Base-by-base conservation (phyloP, 2,329 filamentous ascomycete genomes). In the Neonectria faginata region DNA sequence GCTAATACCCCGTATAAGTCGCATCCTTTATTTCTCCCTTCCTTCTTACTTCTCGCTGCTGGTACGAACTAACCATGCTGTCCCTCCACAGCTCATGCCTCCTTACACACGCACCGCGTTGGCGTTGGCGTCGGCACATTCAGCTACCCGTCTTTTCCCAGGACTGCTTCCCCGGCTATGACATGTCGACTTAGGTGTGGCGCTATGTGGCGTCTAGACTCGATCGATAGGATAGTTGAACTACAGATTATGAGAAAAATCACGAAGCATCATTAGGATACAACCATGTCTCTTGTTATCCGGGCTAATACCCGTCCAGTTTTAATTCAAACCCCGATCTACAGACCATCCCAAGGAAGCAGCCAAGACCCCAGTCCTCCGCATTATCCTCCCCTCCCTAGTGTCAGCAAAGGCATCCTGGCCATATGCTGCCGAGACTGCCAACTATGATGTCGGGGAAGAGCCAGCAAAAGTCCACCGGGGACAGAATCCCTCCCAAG, bases 81-180 rank as follows among this genome's bases (percentile, higher is more conserved):
- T 48, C 45, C 36, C 25, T 41, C 50, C 12, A 39, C 18, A 22
- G 39, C 27, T 39, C 25, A 29, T 39, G 45, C 16, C 18, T 14
- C n/a, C 22, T 44, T 44, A 36, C 59, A 56, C 59, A 51, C 36
- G 52, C 52, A 57, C 59, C 45, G 45, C 58, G 52, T 50, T 45
- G 44, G 52, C 52, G 44, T 50, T 45, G 44, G 52, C 52, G 52
- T 50, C 54, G 52, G 44, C 36, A 36, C 25, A 31, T 56, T 51
- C 44, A 25, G 11, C 42, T 45, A 45, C 53, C 53, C 53, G 53
- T 47, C 36, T 12, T 29, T 36, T 31, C 27, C n/a, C 31, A 12
- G 41, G 39, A 48, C 29, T 56, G 22, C 36, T 39, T 31, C 45
- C 33, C 36, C 54, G 57, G 44, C 12, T 51, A 45, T 45, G 59